Evolutionary conservation across 139 green algal species (phyloP), one percentile per base, ranked within the genome.

Genomic region (Chlorella ohadii): DNA sequence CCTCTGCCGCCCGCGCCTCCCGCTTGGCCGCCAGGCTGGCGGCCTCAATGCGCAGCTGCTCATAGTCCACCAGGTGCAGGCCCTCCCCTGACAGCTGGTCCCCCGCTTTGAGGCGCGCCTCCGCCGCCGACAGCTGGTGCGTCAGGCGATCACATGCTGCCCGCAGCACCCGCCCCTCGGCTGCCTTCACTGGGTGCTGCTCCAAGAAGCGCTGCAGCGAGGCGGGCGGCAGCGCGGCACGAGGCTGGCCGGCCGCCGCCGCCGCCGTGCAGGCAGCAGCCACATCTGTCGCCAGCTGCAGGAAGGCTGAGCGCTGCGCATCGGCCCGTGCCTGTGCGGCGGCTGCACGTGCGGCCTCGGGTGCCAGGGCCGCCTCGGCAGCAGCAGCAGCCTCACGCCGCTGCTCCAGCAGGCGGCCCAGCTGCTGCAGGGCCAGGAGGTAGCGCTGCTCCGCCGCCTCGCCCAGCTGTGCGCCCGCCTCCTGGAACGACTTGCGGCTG

Each of bases 1-100:
- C 90, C 91, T 98, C 95, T 82, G 97, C 93, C 81, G 94, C 95
- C 22, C 93, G 87, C 87, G 96, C 95, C 88, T 98, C 94, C 65
- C 97, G 96, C 87, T 96, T 96, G 75, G 96, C 93, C 38, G 94
- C 93, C 72, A 98, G 87, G 57, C 83, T 92, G 88, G 96, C 93
- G 85, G 96, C 98, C 85, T 98, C 95, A 63, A 98, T 98, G 86
- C 97, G 97, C 68, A 97, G 92, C 90, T 98, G 95, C 93, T 98
- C 95, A 90, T 97, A 98, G 89, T 98, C 95, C 31, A 98, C 96
- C 38, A 98, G 90, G 78, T 98, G 94, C 75, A 98, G 91, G 19
- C 94, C 94, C 74, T 97, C 94, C 31, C 90, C 93, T 4, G 56
- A 72, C 41, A 83, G 78, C 39, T 75, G 63, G 63, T 74, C 78